phyloP scores from a whole-genome alignment of 257 asterid genomes.

The Salvia hispanica region DNA sequence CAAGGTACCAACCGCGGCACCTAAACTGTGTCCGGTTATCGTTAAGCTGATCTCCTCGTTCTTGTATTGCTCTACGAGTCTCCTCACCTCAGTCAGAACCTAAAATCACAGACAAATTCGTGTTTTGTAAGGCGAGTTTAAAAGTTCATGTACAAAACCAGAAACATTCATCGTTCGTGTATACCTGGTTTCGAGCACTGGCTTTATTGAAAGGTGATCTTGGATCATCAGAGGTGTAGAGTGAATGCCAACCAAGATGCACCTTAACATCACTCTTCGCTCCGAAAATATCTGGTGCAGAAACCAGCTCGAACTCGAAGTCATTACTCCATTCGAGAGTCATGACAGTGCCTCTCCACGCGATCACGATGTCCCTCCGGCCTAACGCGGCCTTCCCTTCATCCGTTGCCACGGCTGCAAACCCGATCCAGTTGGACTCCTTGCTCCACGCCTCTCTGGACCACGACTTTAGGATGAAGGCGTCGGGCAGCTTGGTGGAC shows the following conservation, averaged over 20 bases:
- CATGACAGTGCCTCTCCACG: conserved; percentile 80
- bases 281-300: conserved; percentile 62
- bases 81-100: conserved; percentile 64
- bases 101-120: conserved; percentile 10
- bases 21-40: conserved; percentile 79
- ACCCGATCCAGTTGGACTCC: conserved; percentile 93
- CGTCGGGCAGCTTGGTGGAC: conserved; percentile 55
- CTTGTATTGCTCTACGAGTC: conserved; percentile 45
- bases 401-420: conserved; percentile 80
- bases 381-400: conserved; percentile 65
- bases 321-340: conserved; percentile 76
- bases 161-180: not conserved
- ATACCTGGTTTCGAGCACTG: conserved; percentile 77
- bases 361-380: conserved; percentile 72
- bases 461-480: conserved; percentile 61
- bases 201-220: conserved; percentile 54
- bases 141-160: too few species aligned
- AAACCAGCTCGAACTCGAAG: conserved; percentile 48
- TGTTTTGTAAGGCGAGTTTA: too few species aligned
- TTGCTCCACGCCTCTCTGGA: conserved; percentile 79
- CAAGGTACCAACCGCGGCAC: conserved; percentile 70
- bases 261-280: conserved; percentile 40
- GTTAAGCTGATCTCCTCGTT: conserved; percentile 73
- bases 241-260: conserved; percentile 77
- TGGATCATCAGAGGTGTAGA: conserved; percentile 74